Evolutionary conservation across 805 yeast genomes (phyloP), one percentile per base, ranked within the genome.

Genomic region (Saccharomycopsis sp.): DNA sequence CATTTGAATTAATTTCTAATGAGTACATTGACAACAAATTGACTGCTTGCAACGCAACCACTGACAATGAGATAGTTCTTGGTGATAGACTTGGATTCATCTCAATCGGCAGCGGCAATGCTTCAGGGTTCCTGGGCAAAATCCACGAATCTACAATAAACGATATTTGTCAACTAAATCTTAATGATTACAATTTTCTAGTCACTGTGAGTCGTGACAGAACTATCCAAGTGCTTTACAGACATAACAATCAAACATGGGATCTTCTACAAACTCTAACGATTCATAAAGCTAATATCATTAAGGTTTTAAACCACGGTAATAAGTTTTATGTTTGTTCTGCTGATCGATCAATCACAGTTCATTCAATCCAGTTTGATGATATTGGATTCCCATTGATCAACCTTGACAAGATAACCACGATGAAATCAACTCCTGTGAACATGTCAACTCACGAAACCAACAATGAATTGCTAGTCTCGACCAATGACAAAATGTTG

Each of bases 151-250:
- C 77, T 5, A 59, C 72, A 8, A 59, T 77, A 13, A 76, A 73
- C 47, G 78, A 71, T 36, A 53, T 75, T 1, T 44, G 58, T 1
- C 61, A 57, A 41, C 71, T 72, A 44, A 54, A 58, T 35, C 44
- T 62, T 3, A 61, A 50, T 0, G 48, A 50, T 0, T 35, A 47
- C 14, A 54, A 61, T 29, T 64, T 71, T 38, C 54, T 72, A 3
- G 67, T 68, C 16, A 69, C 76, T 32, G 71, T 73, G 22, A 74
- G 82, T 1, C 59, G 85, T 34, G 86, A 80, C 55, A 56, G 86
- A 41, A 80, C 79, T 66, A 70, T 80, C 24, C 86, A 80, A 55
- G 55, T 79, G 0, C 75, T 75, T 47, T 54, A 56, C 11, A 61
- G 59, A 38, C 17, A 44, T 3, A 41, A 34, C 17, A 3, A 45